Base-by-base conservation (phyloP, 2,329 filamentous ascomycete genomes). In the Gnomoniopsis sp. region DNA sequence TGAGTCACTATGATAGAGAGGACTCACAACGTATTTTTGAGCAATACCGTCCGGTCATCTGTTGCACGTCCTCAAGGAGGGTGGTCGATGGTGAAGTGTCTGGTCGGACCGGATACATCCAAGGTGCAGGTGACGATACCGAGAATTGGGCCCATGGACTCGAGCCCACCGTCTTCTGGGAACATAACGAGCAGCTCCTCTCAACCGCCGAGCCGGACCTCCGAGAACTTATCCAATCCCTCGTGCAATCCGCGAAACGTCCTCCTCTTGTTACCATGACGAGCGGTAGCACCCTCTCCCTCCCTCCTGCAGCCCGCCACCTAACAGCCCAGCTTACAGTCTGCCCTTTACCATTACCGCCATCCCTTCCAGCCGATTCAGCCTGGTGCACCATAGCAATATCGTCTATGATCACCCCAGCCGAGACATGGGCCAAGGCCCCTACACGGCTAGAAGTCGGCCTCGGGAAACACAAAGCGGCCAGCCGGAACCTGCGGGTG, bases 61-160 rank as follows among this genome's bases (percentile, higher is more conserved):
- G 95, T 68, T 95, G 91, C 69, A 97, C 92, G 1, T 89, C 91
- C 14, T 96, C 91, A 1, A 82, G 87, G 34, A 81, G 88, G 17
- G 86, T 92, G 1, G 75, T 76, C 1, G 88, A 86, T 14, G 85
- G 83, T 3, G 90, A 93, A 70, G 78, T 84, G 65, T 84, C 84
- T 30, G 86, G 62, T 12, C 66, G 65, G 47, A 84, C 82, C 3
- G 87, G 87, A 6, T 99, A 99, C 69, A 88, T 99, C 60, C 95
- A 98, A 74, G 95, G 95, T 53, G 93, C 93, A 0, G 95, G 89
- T 2, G 95, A 99, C 72, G 95, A 99, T 71, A 91, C 89, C 14
- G 95, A 99, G 77, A 91, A 90, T 65, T 99, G 95, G 95, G 88
- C 92, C 1, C 77, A 83, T 55, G 91, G 91, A 0, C 81, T 98